Base-by-base conservation (phyloP, 2,329 filamentous ascomycete genomes). In the Cercospora zeae-maydis region DNA sequence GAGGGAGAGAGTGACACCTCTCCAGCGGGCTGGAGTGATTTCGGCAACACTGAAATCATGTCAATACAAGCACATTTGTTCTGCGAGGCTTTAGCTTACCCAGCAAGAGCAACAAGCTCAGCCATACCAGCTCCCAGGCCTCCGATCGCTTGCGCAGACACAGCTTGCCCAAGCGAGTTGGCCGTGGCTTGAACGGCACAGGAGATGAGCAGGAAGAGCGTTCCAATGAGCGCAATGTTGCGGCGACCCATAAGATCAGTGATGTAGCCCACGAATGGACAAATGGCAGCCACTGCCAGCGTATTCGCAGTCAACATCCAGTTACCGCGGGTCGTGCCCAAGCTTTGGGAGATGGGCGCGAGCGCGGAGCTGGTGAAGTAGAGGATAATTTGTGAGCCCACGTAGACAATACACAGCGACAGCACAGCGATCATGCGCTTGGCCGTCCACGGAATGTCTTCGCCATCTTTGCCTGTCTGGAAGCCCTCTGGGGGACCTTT, bases 221-320 rank as follows among this genome's bases (percentile, higher is more conserved):
- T 66, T 9, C 67, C 67, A 14, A 64, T 39, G 24, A 69, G 45
- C 42, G 59, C 63, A 31, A 69, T 56, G 59, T 59, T 65, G 16
- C 67, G 67, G 36, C 67, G 59, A 5, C 67, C 67, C 21, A 67
- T 54, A n/a, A 69, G 52, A 58, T 69, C 67, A 24, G 65, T 69
- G 16, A 67, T 63, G 60, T 69, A 66, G 9, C 67, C 67, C 3
- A 69, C 67, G 21, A 67, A 69, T 6, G 67, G 66, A 45, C 67
- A 69, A n/a, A 69, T 66, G 19, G 67, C 67, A 9, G 65, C 67
- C n/a, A 69, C 67, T n/a, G 65, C 67, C 11, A 69, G 62, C 3
- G 67, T 67, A 47, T 69, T 69, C 6, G 66, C 65, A 19, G 67
- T 69, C 14, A 69, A 53, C 67, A 69, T 67, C 67, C 67, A 69